A percentile compares a stretch with the other conserved stretches of the same genome.
phyloP scores from a whole-genome alignment of 2,329 filamentous ascomycete species.

The Talaromyces sp. region DNA sequence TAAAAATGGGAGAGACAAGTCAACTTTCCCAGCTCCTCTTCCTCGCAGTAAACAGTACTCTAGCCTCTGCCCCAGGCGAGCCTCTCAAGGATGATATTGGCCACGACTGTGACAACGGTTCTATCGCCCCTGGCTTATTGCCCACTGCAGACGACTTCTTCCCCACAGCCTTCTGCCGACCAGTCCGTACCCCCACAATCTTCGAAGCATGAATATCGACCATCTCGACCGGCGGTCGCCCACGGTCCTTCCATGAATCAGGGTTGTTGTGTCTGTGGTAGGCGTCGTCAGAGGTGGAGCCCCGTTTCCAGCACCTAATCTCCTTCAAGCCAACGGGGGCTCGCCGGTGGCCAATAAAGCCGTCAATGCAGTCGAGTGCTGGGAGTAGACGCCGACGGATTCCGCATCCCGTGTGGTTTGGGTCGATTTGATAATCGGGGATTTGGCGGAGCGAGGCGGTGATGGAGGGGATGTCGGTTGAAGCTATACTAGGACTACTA shows the following conservation, averaged over 20 bases:
- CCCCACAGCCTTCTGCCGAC: neutral
- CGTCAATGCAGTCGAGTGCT: constrained; percentile 34
- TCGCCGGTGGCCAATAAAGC: constrained; percentile 28
- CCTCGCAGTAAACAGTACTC: constrained; percentile 31
- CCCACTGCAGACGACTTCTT: constrained; percentile 20
- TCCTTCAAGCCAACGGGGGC: constrained; percentile 26
- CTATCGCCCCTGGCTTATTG: constrained; percentile 14
- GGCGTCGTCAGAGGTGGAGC: no score
- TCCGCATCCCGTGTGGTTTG: constrained; percentile 38
- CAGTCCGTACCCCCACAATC: constrained; percentile 10
- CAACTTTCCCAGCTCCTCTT: constrained; percentile 28
- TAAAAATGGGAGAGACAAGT: neutral
- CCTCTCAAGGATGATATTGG: neutral
- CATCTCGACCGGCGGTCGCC: constrained; percentile 12
- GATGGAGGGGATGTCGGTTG: constrained; percentile 23
- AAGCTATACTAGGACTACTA: neutral
- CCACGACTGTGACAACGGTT: constrained; percentile 3
- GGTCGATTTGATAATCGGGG: constrained; percentile 41
- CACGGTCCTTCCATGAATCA: constrained; percentile 15
- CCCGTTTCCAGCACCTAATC: constrained; percentile 12
- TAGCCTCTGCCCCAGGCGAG: constrained; percentile 22
- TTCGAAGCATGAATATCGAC: constrained; percentile 14
- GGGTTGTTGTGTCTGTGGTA: constrained; percentile 1
- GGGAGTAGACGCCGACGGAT: constrained; percentile 37
- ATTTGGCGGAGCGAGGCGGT: constrained; percentile 36